Conservation (phyloP, 345 rosid genomes). For the Salix koriyanagi region DNA sequence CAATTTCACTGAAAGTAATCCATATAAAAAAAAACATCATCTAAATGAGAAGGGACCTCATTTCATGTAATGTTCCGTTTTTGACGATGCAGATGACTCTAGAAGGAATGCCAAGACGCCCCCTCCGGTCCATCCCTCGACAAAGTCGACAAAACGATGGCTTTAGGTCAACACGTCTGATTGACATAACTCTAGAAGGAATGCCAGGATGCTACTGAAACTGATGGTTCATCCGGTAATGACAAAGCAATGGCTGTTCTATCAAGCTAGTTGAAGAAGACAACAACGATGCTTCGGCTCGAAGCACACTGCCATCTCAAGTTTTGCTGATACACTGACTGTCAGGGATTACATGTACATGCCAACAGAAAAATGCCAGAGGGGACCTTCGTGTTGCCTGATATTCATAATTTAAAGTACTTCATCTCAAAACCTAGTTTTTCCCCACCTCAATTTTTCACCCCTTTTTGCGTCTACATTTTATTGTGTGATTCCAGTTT, state of each 20-base stretch:
- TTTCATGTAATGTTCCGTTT: slow-evolving; percentile 1
- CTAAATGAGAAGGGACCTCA: slow-evolving; percentile 1
- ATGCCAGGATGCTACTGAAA: neutral
- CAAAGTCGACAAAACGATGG: slow-evolving; percentile 5
- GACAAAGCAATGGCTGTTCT: no score
- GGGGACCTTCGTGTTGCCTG: neutral
- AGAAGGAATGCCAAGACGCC: slow-evolving; percentile 71
- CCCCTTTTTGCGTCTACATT: no score
- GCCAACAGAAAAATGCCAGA: neutral
- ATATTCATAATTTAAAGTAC: neutral
- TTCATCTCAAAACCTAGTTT: neutral
- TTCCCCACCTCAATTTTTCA: neutral
- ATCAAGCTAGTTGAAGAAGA: neutral
- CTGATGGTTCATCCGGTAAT: neutral
- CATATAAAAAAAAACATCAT: no score
- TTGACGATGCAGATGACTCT: slow-evolving; percentile 35
- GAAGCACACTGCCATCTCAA: slow-evolving; percentile 32
- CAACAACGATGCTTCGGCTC: slow-evolving; percentile 36
- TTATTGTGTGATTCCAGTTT: no score
- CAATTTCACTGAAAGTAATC: no score
- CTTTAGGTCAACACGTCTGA: neutral
- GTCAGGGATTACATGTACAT: no score
- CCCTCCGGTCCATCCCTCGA: slow-evolving; percentile 37
- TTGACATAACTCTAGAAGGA: no score
- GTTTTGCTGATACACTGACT: neutral